Conservation (phyloP, 1,139 yeast genomes). For the Geotrichum klebahnii region DNA sequence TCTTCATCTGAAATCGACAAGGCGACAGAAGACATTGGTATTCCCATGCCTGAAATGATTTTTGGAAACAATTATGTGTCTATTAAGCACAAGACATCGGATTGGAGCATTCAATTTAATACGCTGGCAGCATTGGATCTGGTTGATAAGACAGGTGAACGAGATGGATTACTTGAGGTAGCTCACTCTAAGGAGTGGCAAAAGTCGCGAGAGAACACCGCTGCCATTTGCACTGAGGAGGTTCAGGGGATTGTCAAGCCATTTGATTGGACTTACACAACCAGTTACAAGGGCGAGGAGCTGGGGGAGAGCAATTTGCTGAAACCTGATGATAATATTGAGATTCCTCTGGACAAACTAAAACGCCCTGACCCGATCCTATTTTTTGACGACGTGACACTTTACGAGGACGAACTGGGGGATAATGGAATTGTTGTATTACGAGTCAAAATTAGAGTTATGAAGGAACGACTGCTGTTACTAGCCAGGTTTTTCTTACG, state of each 20-base stretch:
- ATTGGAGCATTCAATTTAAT: conserved; percentile 59
- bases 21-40: conserved; percentile 56
- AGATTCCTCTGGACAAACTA: conserved; percentile 67
- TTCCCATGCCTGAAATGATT: conserved; percentile 96
- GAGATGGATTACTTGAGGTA: conserved; percentile 56
- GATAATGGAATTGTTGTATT: conserved; percentile 88
- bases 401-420: conserved; percentile 92
- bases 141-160: conserved; percentile 51
- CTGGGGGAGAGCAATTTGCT: background rate
- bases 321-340: conserved; percentile 23
- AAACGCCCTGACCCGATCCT: conserved; percentile 77
- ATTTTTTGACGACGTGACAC: conserved; percentile 80
- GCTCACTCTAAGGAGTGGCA: conserved; percentile 90
- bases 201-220: conserved; percentile 49
- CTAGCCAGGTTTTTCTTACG: conserved; percentile 76
- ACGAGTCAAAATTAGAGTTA: conserved; percentile 77
- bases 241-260: conserved; percentile 63
- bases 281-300: conserved; percentile 67
- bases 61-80: conserved; percentile 78
- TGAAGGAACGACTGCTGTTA: conserved; percentile 73
- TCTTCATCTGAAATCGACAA: conserved; percentile 69
- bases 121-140: conserved; percentile 75
- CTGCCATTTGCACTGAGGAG: conserved; percentile 34
- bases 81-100: conserved; percentile 42
- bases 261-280: conserved; percentile 94